Base-by-base conservation (phyloP, 1,284 basidiomycete genomes). In the Pyrrhoderma noxium region DNA sequence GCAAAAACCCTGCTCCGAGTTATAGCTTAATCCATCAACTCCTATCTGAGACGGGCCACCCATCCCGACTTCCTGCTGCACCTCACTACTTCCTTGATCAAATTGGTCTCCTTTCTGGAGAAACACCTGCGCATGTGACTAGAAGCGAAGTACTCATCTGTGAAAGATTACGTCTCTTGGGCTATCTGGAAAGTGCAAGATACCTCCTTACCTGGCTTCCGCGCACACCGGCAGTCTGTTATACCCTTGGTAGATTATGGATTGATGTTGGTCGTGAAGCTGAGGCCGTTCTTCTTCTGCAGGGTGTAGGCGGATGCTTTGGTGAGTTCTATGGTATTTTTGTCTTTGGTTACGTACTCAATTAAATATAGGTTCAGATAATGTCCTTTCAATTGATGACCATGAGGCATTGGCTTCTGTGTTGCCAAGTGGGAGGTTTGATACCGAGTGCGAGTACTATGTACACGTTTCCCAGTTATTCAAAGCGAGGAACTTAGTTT, bases 201-300 rank as follows among this genome's bases (percentile, higher is more conserved):
- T 82, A 86, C 54, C 70, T 89, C 43, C 68, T 88, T 45, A 76
- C 77, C 14, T 83, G 85, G 76, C 77, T 91, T 46, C 91, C 90
- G 23, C 70, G 81, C 43, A 85, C 85, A 9, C 79, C 85, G 27
- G 89, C 79, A 5, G 80, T 85, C 52, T 76, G 76, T 42, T 96
- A 89, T 64, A 77, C 93, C 22, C 74, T 75, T 45, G 86, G 82
- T 1, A 71, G 82, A 57, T 72, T 91, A 11, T 79, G 76, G 69
- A 66, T 93, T 42, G 76, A 81, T 54, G 67, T 80, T n/a, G 85
- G 85, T 2, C 74, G 83, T 16, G 70, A 78, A 13, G 89, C 91
- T 51, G 87, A 91, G 59, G 88, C 89, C 1, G 77, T 80, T 0
- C 68, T 68, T 43, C 65, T 81, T 34, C 72, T 97, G 56, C 82